Evolutionary conservation across 352 stramenopile species (phyloP).

Genomic region (Globisporangium iwayamae): DNA sequence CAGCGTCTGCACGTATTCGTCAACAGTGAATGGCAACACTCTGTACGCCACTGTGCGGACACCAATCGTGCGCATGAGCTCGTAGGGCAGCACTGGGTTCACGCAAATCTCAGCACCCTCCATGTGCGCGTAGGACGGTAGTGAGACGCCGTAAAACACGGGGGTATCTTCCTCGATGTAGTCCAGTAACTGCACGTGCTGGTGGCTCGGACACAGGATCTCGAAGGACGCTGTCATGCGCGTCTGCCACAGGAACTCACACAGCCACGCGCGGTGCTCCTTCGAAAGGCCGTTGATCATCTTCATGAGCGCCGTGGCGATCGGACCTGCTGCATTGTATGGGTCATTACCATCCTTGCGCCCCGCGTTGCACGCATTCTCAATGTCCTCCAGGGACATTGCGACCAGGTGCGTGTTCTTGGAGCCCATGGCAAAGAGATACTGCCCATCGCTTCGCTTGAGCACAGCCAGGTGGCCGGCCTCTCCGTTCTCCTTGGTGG

Average conservation of each 20-base stretch:
- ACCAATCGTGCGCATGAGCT: constrained; percentile 46
- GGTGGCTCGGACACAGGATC: constrained; percentile 62
- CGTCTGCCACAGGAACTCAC: constrained; percentile 77
- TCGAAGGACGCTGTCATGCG: constrained; percentile 75
- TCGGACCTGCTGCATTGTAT: constrained; percentile 46
- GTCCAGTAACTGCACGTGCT: constrained; percentile 77
- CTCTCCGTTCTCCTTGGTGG: constrained; percentile 79
- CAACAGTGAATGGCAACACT: constrained; percentile 38
- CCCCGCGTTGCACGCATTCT: constrained; percentile 22
- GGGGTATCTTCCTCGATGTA: constrained; percentile 64
- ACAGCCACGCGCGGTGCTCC: constrained; percentile 42
- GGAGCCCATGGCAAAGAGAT: constrained; percentile 69
- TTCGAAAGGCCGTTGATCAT: constrained; percentile 34
- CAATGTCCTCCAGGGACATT: constrained; percentile 45
- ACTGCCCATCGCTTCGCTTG: constrained; percentile 58
- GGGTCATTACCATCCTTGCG: constrained; percentile 27
- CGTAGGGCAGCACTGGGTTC: constrained; percentile 70
- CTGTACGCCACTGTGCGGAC: constrained; percentile 61
- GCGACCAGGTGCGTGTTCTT: constrained; percentile 81
- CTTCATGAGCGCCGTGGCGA: constrained; percentile 45
- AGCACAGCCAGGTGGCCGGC: constrained; percentile 69
- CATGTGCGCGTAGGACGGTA: constrained; percentile 37
- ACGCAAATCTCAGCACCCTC: constrained; percentile 63
- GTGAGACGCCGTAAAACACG: constrained; percentile 75
- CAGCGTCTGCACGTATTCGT: constrained; percentile 31